phyloP scores from a whole-genome alignment of 345 rosid genomes.

The Dovyalis caffra region DNA sequence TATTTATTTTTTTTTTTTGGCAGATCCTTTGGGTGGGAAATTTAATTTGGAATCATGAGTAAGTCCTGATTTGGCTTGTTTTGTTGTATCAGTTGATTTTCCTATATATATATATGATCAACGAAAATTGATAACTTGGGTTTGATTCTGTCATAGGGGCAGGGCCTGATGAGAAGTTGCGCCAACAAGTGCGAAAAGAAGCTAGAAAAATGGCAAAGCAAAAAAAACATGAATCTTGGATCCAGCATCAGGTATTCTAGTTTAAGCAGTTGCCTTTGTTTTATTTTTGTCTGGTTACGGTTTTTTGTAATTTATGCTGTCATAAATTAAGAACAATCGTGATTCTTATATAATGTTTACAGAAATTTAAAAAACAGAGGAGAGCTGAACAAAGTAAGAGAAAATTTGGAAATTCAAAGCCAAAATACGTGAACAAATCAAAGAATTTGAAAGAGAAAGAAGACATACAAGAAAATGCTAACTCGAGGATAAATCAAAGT shows the following conservation, averaged over 20 bases:
- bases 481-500: conserved; percentile 13
- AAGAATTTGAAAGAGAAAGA: conserved; percentile 15
- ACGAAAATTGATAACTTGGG: background rate
- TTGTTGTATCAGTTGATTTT: background rate
- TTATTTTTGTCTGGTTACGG: background rate
- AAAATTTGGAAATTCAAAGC: conserved; percentile 5
- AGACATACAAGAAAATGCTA: background rate
- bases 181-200: conserved; percentile 64
- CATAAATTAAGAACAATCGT: background rate
- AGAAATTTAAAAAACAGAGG: conserved; percentile 46
- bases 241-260: conserved; percentile 50
- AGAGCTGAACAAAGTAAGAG: conserved; percentile 14
- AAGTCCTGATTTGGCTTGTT: background rate
- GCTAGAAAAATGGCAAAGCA: conserved; percentile 47
- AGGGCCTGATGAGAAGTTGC: conserved; percentile 36
- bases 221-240: conserved; percentile 56
- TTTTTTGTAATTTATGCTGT: background rate
- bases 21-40: background rate
- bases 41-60: conserved; percentile 1
- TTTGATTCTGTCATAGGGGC: background rate
- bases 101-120: background rate
- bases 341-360: conserved; percentile 17
- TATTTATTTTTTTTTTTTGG: background rate
- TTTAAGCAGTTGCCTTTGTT: background rate
- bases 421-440: conserved; percentile 19